A percentile compares a stretch with the other conserved stretches of the same genome.
phyloP scores from a whole-genome alignment of 2,329 filamentous ascomycete species.

The Aspergillus amoenus region DNA sequence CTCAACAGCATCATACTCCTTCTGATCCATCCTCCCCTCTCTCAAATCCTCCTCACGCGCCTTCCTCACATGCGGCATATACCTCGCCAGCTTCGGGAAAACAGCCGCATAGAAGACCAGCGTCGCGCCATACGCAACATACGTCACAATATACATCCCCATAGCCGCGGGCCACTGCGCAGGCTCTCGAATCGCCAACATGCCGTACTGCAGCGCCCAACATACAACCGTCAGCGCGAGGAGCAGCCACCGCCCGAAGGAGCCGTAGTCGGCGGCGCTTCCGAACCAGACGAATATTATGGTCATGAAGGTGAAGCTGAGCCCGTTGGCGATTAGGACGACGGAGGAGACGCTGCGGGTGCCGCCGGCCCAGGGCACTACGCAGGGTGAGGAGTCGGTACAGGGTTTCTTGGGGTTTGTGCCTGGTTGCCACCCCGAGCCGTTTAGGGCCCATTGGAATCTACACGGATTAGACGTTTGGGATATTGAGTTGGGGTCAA shows the following conservation, averaged over 20 bases:
- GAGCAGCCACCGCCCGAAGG: slow-evolving; percentile 44
- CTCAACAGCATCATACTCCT: slow-evolving; percentile 43
- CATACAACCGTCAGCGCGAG: slow-evolving; percentile 41
- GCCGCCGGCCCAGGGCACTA: slow-evolving; percentile 41
- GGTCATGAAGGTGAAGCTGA: slow-evolving; percentile 45
- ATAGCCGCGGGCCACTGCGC: slow-evolving; percentile 43
- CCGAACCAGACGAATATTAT: slow-evolving; percentile 44
- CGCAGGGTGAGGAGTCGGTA: slow-evolving; percentile 36
- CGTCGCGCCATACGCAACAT: slow-evolving; percentile 42
- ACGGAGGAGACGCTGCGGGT: slow-evolving; percentile 40
- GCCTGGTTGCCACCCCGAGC: slow-evolving; percentile 39
- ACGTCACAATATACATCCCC: slow-evolving; percentile 42
- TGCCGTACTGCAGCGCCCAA: slow-evolving; percentile 43
- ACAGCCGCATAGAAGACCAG: slow-evolving; percentile 46
- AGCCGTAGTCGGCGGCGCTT: slow-evolving; percentile 45
- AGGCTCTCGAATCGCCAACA: slow-evolving; percentile 38
- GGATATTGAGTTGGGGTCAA: neutral
- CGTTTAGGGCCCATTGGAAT: slow-evolving; percentile 43
- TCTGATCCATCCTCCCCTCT: slow-evolving; percentile 38
- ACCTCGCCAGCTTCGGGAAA: slow-evolving; percentile 41
- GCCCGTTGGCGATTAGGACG: slow-evolving; percentile 43
- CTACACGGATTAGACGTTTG: slow-evolving; percentile 13
- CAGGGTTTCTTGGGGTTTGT: slow-evolving; percentile 33
- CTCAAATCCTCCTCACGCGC: slow-evolving; percentile 42
- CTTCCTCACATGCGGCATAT: slow-evolving; percentile 43